phyloP scores from a whole-genome alignment of 1,139 yeast genomes.

The Magnusiomyces tetraspermus region DNA sequence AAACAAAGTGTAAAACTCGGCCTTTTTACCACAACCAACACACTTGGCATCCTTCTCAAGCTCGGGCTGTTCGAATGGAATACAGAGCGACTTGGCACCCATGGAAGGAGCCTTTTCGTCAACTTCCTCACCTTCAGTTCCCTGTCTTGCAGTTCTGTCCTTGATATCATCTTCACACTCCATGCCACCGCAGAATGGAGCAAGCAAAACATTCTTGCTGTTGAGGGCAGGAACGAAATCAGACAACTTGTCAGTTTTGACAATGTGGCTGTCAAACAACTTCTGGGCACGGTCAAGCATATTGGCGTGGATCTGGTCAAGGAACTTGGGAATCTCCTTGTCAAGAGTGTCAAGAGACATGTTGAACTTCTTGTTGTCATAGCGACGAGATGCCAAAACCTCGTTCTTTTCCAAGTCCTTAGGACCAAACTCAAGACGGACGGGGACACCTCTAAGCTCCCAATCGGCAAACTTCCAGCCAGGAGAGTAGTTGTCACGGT shows the following conservation, averaged over 20 bases:
- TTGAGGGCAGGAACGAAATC: conserved; percentile 92
- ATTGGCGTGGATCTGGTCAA: conserved; percentile 71
- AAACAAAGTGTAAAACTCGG: conserved; percentile 79
- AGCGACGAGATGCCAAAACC: conserved; percentile 89
- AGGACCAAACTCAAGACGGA: conserved; percentile 93
- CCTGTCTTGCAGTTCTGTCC: conserved; percentile 75
- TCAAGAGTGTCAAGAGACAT: conserved; percentile 60
- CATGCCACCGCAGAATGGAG: conserved; percentile 96
- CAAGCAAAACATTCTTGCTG: conserved; percentile 75
- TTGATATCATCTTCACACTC: conserved; percentile 97
- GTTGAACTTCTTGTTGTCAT: conserved; percentile 63
- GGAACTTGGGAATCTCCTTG: conserved; percentile 58
- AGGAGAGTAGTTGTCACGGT: conserved; percentile 89
- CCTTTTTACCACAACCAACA: conserved; percentile 64
- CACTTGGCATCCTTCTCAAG: conserved; percentile 74
- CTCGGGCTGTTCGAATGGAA: conserved; percentile 86
- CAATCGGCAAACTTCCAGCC: conserved; percentile 99
- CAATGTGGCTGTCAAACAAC: conserved; percentile 74
- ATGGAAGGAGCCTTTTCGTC: conserved; percentile 97
- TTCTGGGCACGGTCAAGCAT: conserved; percentile 71
- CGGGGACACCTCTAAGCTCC: conserved; percentile 92
- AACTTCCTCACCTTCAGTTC: conserved; percentile 73
- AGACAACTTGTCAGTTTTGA: conserved; percentile 72
- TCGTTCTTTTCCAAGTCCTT: conserved; percentile 75
- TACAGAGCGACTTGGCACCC: conserved; percentile 99